Evolutionary conservation across 2,329 filamentous ascomycete species (phyloP), one percentile per base, ranked within the genome.

Genomic region (Penicillium sp.): DNA sequence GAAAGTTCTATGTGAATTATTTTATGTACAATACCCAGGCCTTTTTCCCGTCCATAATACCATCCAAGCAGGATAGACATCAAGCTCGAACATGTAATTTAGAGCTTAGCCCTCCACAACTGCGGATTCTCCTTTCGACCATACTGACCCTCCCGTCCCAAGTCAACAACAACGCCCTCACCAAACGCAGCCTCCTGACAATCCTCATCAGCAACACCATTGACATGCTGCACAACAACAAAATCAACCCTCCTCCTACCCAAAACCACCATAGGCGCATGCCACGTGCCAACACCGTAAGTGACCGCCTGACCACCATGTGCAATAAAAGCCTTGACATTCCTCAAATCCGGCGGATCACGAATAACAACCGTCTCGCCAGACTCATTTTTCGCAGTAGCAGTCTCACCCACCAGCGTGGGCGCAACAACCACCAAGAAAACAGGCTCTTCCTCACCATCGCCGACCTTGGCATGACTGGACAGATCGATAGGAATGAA

Each of bases 361-460:
- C 49, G 71, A 48, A 78, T 71, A 0, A 53, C 50, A 13, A 65
- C 49, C 13, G 50, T 56, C 23, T 61, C 53, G 2, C 61, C 62
- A 0, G 43, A 37, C 0, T 57, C 49, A 26, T 58, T 52, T 18
- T 62, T 66, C 20, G 69, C 66, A 2, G 68, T 69, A 1, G 62
- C 61, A 2, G 62, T 60, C 28, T 65, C 53, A 0, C 63, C 66
- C 9, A 80, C 74, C 7, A 89, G 69, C 10, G 82, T 88, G 0
- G 91, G 90, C 14, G 91, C 91, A 16, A 97, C 91, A 54, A 97
- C 81, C 51, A 97, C 86, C 22, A 98, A 78, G 66, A 91, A 96
- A 18, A 62, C 51, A 0, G 69, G 64, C 16, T 67, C 62, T 11
- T 57, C 56, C 23, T 60, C 56, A 6, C 50, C 54, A 26, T 55